Conservation (phyloP, 495 filamentous ascomycete species). For the Penicillium pulvis region DNA sequence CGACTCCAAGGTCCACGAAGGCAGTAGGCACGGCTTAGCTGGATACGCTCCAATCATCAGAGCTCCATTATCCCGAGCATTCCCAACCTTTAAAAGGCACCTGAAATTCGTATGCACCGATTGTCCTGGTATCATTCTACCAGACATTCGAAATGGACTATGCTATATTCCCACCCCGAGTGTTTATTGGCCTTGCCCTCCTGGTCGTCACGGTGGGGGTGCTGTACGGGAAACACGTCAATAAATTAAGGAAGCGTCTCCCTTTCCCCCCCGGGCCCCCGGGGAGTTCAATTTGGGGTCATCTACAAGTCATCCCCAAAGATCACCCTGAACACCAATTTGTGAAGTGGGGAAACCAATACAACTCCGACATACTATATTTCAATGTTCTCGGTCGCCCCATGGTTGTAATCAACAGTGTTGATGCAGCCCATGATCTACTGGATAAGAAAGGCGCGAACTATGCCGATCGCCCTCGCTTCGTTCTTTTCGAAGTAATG, state of each 20-base stretch:
- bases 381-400: conserved; percentile 24
- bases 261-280: conserved; percentile 18
- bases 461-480: conserved; percentile 28
- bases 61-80: neutral
- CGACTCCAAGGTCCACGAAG: neutral
- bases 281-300: conserved; percentile 20
- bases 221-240: neutral
- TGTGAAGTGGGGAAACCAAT: conserved; percentile 22
- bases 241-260: neutral
- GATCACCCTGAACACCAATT: conserved; percentile 21
- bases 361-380: conserved; percentile 24
- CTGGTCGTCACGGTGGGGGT: neutral
- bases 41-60: neutral
- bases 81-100: neutral
- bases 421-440: conserved; percentile 27
- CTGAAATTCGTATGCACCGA: neutral
- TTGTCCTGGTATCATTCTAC: neutral
- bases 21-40: neutral
- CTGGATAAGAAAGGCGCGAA: conserved; percentile 25
- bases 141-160: neutral
- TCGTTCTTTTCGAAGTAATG: conserved; percentile 47
- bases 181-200: neutral
- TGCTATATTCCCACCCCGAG: neutral
- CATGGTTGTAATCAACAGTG: conserved; percentile 23
- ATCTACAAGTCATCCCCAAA: conserved; percentile 25